Evolutionary conservation across 495 filamentous ascomycete genomes (phyloP), one percentile per base, ranked within the genome.

Genomic region (Neurospora sp.): DNA sequence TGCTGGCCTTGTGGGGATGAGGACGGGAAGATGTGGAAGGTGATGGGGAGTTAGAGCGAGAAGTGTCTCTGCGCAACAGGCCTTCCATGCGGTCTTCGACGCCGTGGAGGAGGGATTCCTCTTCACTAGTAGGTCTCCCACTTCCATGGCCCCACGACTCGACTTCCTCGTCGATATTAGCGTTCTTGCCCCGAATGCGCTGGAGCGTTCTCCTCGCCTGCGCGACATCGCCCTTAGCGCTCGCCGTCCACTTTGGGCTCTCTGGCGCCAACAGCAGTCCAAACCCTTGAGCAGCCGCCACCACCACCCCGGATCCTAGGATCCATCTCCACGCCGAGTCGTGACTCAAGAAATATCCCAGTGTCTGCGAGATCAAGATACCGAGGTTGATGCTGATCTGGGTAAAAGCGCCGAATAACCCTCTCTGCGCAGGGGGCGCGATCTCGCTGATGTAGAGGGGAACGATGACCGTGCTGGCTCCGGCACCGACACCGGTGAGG

Each of bases 371-470:
- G 38, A 90, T 81, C 12, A 99, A 79, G 69, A 99, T 98, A 16
- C 96, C 96, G n/a, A 96, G 82, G 76, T 98, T 98, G 79, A 94
- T 93, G 83, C 93, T 94, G 74, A 99, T 86, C 77, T 99, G 96
- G 4, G 96, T 99, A 76, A 96, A 90, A 17, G 91, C 90, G 8
- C 96, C 96, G 78, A 97, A 97, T 72, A 94, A 89, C 2, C 96
- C 96, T 53, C 91, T 90, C 69, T 91, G 87, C 4, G 82, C 82
- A 0, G 91, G 92, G 17, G 95, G 96, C 0, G 94, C 91, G 20
- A 97, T 86, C 80, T 99, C 96, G 20, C 93, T 93, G 72, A 99
- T 92, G 81, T 95, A 98, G 40, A 98, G 89, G n/a, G 96, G 96
- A 0, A 96, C 93, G n/a, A 97, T 91, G 31, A 98, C 96, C 9